Evolutionary conservation across 2,329 filamentous ascomycete species (phyloP), one percentile per base, ranked within the genome.

Genomic region (Alternaria conjuncta): DNA sequence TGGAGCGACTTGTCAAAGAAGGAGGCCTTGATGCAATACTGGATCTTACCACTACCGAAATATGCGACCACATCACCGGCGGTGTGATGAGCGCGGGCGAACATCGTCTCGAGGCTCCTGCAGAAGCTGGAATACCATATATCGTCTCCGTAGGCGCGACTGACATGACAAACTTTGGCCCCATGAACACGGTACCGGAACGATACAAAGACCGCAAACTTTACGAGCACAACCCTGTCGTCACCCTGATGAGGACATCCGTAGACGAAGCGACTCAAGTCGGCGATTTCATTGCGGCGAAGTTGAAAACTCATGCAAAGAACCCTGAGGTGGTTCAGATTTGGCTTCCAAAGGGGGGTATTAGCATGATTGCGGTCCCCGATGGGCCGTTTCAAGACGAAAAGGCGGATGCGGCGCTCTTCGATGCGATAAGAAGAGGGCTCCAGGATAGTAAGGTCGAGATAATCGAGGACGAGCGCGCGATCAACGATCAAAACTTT

Each of bases 41-140:
- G 4, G 90, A 93, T 71, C 78, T 92, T n/a, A 92, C 90, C 0
- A 92, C 90, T 0, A 91, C 89, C 0, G 90, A 93, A 71, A 84
- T 76, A 45, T 87, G 86, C 46, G 90, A 92, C 70, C 80, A 88
- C 50, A 66, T 91, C 1, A 85, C 86, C 15, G 90, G 88, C 0
- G 90, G 90, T 0, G 83, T 88, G 4, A 85, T 92, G 80, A 85
- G 84, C 28, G 89, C 89, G 0, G 89, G 87, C 0, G 79, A 83
- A 2, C 71, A 80, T 6, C 82, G 90, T 21, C 81, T 93, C 2
- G 83, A 85, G 21, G 87, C 88, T 0, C 88, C 88, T 0, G 82
- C 86, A 0, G 79, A 82, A 62, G 83, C 81, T 2, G 87, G 88
- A 0, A 85, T 92, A 44, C 90, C 90, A 0, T 81, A 84, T 26